A percentile compares a stretch with the other conserved stretches of the same genome.
phyloP scores from a whole-genome alignment of 306 rosid genomes.

The Glycyrrhiza uralensis region DNA sequence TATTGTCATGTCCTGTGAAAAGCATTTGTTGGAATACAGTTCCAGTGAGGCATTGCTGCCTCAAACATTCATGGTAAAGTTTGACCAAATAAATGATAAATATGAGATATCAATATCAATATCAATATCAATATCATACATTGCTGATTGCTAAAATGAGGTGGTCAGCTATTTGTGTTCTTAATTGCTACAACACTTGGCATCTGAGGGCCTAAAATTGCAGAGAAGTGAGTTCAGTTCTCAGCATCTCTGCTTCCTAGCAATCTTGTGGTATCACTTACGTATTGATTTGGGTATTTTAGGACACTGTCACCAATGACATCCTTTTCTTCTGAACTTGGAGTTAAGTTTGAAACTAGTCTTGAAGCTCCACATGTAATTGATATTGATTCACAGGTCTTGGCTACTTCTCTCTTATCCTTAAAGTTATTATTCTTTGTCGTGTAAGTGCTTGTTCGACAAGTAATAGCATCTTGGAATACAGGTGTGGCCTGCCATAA shows the following conservation, averaged over 20 bases:
- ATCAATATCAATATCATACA: not conserved
- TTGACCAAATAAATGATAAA: not conserved
- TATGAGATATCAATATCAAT: not conserved
- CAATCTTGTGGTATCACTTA: constrained; percentile 11
- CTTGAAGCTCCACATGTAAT: constrained; percentile 96
- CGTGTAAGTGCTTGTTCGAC: constrained; percentile 25
- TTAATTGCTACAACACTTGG: constrained; percentile 13
- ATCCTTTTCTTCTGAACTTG: constrained; percentile 95
- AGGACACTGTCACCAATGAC: constrained; percentile 93
- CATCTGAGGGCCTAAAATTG: not conserved
- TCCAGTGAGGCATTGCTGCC: not conserved
- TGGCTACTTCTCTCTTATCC: constrained; percentile 10
- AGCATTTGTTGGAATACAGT: constrained; percentile 12
- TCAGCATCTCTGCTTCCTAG: constrained; percentile 10
- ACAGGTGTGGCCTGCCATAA: constrained; percentile 91
- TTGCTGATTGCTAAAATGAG: not conserved
- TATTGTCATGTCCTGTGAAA: constrained; percentile 10
- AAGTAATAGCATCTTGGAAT: constrained; percentile 30
- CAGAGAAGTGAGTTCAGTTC: constrained; percentile 2
- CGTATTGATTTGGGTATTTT: constrained; percentile 24
- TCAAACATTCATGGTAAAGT: constrained; percentile 13
- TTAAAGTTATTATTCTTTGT: constrained; percentile 21
- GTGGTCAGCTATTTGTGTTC: not conserved
- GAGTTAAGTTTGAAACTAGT: constrained; percentile 76
- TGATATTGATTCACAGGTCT: constrained; percentile 81